These are phyloP conservation scores for Mycena polygramma DNA, from an alignment of 768 basidiomycete species.

Conservation along the genomic window DNA sequence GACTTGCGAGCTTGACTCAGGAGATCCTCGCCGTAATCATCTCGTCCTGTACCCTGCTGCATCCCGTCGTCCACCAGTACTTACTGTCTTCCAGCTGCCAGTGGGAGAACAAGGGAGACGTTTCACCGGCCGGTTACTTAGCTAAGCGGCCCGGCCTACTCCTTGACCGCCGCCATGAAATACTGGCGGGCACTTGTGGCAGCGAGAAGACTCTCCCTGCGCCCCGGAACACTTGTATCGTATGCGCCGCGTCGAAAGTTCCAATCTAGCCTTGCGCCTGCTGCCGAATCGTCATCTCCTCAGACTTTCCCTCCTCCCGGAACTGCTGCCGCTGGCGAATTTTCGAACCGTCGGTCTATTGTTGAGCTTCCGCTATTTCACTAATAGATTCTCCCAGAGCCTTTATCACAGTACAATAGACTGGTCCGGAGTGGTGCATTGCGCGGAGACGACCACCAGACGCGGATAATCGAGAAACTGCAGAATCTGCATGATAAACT, in stretches of 20 bases:
- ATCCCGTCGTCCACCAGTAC: no score
- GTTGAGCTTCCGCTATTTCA: constrained; percentile 1
- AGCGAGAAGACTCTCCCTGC: constrained; percentile 25
- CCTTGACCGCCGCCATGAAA: constrained; percentile 22
- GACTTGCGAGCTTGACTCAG: no score
- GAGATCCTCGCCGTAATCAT: no score
- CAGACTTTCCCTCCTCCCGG: constrained; percentile 9
- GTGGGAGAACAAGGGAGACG: no score
- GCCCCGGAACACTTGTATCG: constrained; percentile 17
- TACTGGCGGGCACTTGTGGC: constrained; percentile 30
- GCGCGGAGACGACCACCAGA: constrained; percentile 86
- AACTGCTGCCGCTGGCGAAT: constrained; percentile 9
- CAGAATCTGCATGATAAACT: constrained; percentile 85
- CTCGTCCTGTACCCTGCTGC: no score
- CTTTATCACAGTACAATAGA: constrained; percentile 60
- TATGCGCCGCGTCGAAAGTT: constrained; percentile 17
- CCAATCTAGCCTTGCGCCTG: constrained; percentile 15
- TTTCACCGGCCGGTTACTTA: no score
- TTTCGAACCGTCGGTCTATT: constrained; percentile 21
- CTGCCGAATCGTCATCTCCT: constrained; percentile 13
- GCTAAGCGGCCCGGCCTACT: background rate
- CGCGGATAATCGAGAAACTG: constrained; percentile 84
- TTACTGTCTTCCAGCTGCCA: no score
- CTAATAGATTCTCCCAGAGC: constrained; percentile 41
- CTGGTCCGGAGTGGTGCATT: constrained; percentile 65